A percentile compares a stretch with the other conserved stretches of the same genome.
Conservation (phyloP, 1,284 basidiomycete species). For the Malassezia sympodialis region DNA sequence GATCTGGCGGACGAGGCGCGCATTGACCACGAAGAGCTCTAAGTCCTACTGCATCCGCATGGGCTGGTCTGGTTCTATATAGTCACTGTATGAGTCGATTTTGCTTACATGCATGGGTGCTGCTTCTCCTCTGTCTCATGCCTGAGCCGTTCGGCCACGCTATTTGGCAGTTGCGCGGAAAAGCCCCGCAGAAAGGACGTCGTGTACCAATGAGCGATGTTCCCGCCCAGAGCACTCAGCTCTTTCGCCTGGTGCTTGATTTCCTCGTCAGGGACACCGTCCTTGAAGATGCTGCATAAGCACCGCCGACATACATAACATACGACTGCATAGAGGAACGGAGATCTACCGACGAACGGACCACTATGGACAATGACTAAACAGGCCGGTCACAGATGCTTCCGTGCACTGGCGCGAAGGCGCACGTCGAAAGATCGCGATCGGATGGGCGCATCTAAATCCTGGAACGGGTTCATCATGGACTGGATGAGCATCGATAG, state of each 20-base stretch:
- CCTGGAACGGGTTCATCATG: constrained; percentile 41
- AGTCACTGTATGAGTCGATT: constrained; percentile 6
- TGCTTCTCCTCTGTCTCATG: neutral
- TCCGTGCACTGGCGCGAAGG: constrained; percentile 32
- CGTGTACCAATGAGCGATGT: constrained; percentile 4
- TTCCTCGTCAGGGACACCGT: neutral
- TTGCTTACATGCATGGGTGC: constrained; percentile 10
- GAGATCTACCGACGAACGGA: neutral
- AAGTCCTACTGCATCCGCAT: neutral
- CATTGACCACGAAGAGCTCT: constrained; percentile 12
- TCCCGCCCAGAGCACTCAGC: constrained; percentile 3
- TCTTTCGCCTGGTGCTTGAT: neutral
- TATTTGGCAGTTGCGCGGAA: constrained; percentile 4
- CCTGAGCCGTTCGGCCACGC: neutral
- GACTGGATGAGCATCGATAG: constrained; percentile 16
- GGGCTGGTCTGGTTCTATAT: constrained; percentile 8
- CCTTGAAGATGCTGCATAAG: constrained; percentile 7
- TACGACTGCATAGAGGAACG: neutral
- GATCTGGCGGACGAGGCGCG: neutral
- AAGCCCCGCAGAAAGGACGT: constrained; percentile 16
- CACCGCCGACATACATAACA: constrained; percentile 4
- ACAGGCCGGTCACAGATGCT: constrained; percentile 25
- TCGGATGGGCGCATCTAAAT: constrained; percentile 31
- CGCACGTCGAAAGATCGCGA: constrained; percentile 31
- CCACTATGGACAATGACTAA: constrained; percentile 1